Evolutionary conservation across 352 stramenopile genomes (phyloP).

Genomic region (Phytophthora sansomeana): DNA sequence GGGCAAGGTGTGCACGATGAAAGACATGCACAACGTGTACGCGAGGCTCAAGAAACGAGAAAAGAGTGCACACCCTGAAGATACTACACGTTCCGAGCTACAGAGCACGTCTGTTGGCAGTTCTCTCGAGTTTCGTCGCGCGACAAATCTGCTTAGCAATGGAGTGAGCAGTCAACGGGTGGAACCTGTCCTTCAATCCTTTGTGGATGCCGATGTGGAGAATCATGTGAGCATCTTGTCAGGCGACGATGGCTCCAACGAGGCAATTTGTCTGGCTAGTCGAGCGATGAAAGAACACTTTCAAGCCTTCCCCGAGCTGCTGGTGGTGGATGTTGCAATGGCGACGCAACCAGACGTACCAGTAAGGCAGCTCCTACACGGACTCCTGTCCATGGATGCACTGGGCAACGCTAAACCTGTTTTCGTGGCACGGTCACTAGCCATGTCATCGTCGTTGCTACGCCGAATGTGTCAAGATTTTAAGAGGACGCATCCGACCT

Average conservation of each 20-base stretch:
- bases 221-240: constrained; percentile 83
- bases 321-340: constrained; percentile 55
- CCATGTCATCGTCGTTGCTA: constrained; percentile 57
- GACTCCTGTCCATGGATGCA: constrained; percentile 76
- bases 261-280: constrained; percentile 76
- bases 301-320: constrained; percentile 65
- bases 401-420: constrained; percentile 73
- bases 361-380: constrained; percentile 55
- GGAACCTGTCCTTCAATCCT: constrained; percentile 67
- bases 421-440: constrained; percentile 62
- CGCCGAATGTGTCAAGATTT: constrained; percentile 77
- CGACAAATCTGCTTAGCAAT: neutral
- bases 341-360: neutral
- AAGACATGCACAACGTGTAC: constrained; percentile 85
- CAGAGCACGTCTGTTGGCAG: neutral
- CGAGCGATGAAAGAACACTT: constrained; percentile 82
- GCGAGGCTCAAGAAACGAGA: constrained; percentile 70
- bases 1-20: constrained; percentile 80
- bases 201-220: constrained; percentile 74
- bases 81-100: neutral
- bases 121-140: neutral
- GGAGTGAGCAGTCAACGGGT: constrained; percentile 33
- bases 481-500: constrained; percentile 74
- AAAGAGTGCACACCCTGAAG: constrained; percentile 10
- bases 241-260: constrained; percentile 74